These are phyloP conservation scores for Tetrapisispora phaffii DNA, from an alignment of 805 yeast species.

Conservation along the genomic window DNA sequence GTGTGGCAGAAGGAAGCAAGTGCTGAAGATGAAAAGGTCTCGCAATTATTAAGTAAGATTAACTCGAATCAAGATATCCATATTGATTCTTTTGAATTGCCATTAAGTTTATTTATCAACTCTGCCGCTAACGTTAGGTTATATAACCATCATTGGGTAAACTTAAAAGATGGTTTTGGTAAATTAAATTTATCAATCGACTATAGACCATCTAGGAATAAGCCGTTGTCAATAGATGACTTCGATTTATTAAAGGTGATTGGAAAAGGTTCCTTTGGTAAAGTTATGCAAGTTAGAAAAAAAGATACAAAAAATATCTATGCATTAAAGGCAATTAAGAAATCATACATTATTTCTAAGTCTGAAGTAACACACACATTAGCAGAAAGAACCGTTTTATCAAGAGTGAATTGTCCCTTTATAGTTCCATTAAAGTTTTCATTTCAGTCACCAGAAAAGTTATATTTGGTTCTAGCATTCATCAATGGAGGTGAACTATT, in stretches of 20 bases:
- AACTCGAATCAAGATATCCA: conserved; percentile 50
- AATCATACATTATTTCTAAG: conserved; percentile 84
- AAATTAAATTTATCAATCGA: conserved; percentile 53
- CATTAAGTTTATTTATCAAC: conserved; percentile 41
- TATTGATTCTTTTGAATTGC: conserved; percentile 58
- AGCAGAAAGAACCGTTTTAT: conserved; percentile 89
- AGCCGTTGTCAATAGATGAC: conserved; percentile 74
- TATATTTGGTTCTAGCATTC: conserved; percentile 80
- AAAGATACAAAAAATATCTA: conserved; percentile 88
- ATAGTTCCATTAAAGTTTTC: conserved; percentile 91
- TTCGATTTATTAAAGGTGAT: conserved; percentile 87
- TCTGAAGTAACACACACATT: conserved; percentile 91
- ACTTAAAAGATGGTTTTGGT: conserved; percentile 34
- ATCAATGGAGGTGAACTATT: conserved; percentile 94
- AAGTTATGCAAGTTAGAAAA: conserved; percentile 95
- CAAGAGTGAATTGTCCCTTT: conserved; percentile 85
- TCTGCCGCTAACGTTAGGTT: conserved; percentile 43
- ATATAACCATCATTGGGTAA: conserved; percentile 52
- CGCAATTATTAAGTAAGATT: conserved; percentile 24
- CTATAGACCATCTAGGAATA: conserved; percentile 53
- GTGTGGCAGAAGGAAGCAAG: conserved; percentile 21
- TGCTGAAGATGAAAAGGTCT: conserved; percentile 15
- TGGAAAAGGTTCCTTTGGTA: conserved; percentile 95
- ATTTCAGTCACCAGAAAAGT: conserved; percentile 84
- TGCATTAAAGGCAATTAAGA: conserved; percentile 85